A percentile compares a stretch with the other conserved stretches of the same genome.
Evolutionary conservation across 352 stramenopile species (phyloP).

Genomic region (Globisporangium lucens): DNA sequence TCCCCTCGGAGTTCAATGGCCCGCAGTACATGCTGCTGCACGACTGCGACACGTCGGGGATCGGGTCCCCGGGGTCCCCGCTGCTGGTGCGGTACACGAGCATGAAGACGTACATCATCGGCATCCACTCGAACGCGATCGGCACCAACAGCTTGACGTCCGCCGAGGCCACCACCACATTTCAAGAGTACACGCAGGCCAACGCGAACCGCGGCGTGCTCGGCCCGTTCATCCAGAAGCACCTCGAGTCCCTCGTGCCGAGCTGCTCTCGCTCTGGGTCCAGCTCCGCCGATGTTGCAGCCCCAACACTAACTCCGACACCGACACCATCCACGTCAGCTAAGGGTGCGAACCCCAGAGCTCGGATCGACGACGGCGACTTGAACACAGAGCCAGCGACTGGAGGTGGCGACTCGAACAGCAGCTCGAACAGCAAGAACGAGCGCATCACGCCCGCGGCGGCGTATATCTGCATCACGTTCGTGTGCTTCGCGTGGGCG

Average conservation of each 20-base stretch:
- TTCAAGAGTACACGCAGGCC: slow-evolving; percentile 26
- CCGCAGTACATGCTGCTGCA: slow-evolving; percentile 52
- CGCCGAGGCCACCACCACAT: slow-evolving; percentile 13
- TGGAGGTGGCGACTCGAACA: neutral
- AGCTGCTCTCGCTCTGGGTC: neutral
- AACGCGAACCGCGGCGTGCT: slow-evolving; percentile 54
- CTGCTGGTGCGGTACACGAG: slow-evolving; percentile 56
- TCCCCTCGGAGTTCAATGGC: slow-evolving; percentile 36
- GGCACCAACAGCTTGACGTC: slow-evolving; percentile 9
- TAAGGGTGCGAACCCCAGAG: neutral
- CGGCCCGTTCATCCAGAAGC: slow-evolving; percentile 45
- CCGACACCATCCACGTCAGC: neutral
- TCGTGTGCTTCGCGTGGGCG: slow-evolving; percentile 42
- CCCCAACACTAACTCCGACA: neutral
- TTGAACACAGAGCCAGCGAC: neutral
- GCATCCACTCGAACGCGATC: slow-evolving; percentile 50
- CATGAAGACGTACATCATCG: slow-evolving; percentile 58
- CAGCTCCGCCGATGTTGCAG: neutral
- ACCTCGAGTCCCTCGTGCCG: slow-evolving; percentile 33
- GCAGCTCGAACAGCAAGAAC: neutral
- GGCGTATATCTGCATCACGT: slow-evolving; percentile 53
- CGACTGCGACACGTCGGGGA: slow-evolving; percentile 51
- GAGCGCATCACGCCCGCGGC: slow-evolving; percentile 25
- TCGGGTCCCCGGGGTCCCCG: slow-evolving; percentile 46
- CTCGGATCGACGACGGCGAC: neutral